Evolutionary conservation across 108 stramenopile genomes (phyloP).

Genomic region (Aurantiochytrium sp.): DNA sequence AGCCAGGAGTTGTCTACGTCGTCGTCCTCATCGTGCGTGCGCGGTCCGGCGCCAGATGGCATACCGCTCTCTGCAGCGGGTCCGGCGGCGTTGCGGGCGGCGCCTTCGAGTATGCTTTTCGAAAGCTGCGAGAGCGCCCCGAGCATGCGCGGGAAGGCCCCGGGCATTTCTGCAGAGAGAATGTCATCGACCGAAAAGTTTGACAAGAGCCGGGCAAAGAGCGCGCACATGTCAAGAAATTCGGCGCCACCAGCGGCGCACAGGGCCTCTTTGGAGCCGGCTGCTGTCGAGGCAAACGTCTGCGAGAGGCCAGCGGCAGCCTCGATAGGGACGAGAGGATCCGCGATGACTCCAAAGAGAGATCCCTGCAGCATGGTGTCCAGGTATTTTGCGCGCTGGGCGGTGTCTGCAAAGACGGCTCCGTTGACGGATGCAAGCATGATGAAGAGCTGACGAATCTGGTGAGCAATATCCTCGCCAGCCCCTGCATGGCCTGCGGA

Average conservation of each 20-base stretch:
- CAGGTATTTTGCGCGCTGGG: neutral
- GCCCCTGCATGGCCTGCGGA: neutral
- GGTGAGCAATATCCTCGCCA: neutral
- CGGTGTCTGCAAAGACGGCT: neutral
- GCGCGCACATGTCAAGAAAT: neutral
- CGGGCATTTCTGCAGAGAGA: neutral
- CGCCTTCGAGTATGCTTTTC: neutral
- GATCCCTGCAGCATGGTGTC: neutral
- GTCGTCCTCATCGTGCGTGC: neutral
- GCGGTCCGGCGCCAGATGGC: neutral
- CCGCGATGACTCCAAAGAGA: neutral
- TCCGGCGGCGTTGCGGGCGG: neutral
- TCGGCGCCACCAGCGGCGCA: slow-evolving; percentile 9
- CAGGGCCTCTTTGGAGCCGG: neutral
- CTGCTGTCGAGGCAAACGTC: neutral
- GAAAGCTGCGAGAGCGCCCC: neutral
- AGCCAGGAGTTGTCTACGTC: slow-evolving; percentile 10
- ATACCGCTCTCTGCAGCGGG: neutral
- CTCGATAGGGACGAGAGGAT: neutral
- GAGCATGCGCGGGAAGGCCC: neutral
- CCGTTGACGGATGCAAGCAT: neutral
- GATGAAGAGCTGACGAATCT: neutral
- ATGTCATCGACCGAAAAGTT: neutral
- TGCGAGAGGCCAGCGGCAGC: neutral
- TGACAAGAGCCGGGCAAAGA: neutral